These are phyloP conservation scores for Penicillium canescens DNA, from an alignment of 495 filamentous ascomycete genomes.

Conservation along the genomic window DNA sequence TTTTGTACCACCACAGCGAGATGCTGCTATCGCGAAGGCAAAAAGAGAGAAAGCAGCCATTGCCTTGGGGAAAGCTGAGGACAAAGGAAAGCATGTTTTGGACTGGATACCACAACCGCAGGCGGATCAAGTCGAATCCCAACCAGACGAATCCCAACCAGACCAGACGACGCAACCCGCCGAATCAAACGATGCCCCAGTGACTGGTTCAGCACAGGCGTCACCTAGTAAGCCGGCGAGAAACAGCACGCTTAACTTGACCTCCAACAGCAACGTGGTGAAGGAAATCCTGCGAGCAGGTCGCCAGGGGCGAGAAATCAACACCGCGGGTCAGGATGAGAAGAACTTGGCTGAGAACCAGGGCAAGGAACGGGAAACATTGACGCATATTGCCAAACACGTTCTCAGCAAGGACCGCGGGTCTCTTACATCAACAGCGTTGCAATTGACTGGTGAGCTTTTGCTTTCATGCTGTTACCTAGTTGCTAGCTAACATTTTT, in stretches of 20 bases:
- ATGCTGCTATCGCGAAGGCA: too few species aligned
- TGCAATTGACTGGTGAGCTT: slow-evolving; percentile 24
- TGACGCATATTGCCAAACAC: slow-evolving; percentile 9
- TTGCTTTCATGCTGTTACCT: neutral
- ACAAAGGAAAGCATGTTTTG: too few species aligned
- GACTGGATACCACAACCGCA: too few species aligned
- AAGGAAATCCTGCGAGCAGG: neutral
- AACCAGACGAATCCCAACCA: too few species aligned
- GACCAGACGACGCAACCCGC: too few species aligned
- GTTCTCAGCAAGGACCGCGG: slow-evolving; percentile 12
- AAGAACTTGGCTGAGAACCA: too few species aligned
- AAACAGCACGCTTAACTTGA: neutral
- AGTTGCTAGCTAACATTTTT: slow-evolving; percentile 13
- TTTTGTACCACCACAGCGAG: too few species aligned
- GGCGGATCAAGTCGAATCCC: too few species aligned
- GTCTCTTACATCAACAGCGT: slow-evolving; percentile 8
- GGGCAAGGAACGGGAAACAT: neutral
- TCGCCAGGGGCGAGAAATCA: neutral
- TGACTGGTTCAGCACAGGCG: too few species aligned
- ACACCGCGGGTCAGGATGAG: neutral
- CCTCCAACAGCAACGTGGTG: neutral
- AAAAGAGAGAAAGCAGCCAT: too few species aligned
- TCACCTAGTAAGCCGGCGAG: neutral
- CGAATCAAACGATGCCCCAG: too few species aligned
- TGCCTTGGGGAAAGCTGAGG: too few species aligned